Evolutionary conservation across 2,329 filamentous ascomycete species (phyloP), one percentile per base, ranked within the genome.

Genomic region (Colletotrichum navitas): DNA sequence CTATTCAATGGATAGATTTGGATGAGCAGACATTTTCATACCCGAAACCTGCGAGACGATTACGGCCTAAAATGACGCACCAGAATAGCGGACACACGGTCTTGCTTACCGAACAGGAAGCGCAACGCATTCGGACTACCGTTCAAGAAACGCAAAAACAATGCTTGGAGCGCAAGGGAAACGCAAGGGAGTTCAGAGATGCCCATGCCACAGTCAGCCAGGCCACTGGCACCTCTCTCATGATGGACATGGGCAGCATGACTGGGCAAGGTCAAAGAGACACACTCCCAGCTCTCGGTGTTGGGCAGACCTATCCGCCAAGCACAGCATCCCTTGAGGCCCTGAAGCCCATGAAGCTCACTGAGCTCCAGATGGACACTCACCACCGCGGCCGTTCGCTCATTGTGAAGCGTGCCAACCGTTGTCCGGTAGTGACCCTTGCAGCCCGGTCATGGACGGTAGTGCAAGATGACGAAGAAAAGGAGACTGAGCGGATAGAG

Each of bases 71-170:
- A 63, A 65, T 65, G 63, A 16, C 63, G 49, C 51, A 45, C 36
- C 61, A 56, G 51, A 59, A 45, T 18, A 58, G 68, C 58, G 74
- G 68, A 14, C 75, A 75, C 39, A 82, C 78, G 0, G 71, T 82
- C 24, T 81, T 79, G 51, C 75, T 82, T 71, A 79, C 80, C 0
- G 74, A 73, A 0, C 74, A 77, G 29, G 81, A 81, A 63, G 76
- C 76, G 1, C 72, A 76, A 11, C 78, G 78, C 5, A 76, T 82
- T 12, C 74, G 71, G 51, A 74, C 68, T 1, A 77, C 74, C 0
- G 64, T 79, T 43, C 74, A 75, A n/a, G 63, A 74, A n/a, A 63
- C 66, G 10, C 34, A 71, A 12, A 63, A 76, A 3, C 77, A 77
- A 64, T 76, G 78, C 49, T 61, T 66, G 36, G 66, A 74, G 8